A percentile compares a stretch with the other conserved stretches of the same genome.
Conservation (phyloP, 352 stramenopile species). For the Pythium aristosporum region DNA sequence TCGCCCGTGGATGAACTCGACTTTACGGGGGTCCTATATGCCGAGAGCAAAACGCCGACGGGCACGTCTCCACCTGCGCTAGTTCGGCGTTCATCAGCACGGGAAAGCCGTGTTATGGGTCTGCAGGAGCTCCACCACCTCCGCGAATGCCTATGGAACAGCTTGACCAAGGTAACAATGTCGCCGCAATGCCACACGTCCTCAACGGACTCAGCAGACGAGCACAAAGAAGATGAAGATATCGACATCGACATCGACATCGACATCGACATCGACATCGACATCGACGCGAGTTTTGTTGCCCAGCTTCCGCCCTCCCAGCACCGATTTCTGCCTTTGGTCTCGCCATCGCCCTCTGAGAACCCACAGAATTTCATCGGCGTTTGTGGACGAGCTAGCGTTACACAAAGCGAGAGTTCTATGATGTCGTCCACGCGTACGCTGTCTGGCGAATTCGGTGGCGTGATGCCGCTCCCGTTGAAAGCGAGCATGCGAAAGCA, state of each 20-base stretch:
- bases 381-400: not conserved
- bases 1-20: slow-evolving; percentile 4
- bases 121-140: slow-evolving; percentile 18
- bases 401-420: slow-evolving; percentile 10
- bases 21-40: slow-evolving; percentile 7
- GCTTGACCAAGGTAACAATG: not conserved
- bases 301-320: slow-evolving; percentile 9
- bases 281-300: slow-evolving; percentile 17
- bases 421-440: slow-evolving; percentile 20
- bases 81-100: not conserved
- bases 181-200: not conserved
- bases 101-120: slow-evolving; percentile 9
- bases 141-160: slow-evolving; percentile 19
- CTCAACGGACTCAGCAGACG: not conserved
- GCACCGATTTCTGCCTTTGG: not conserved
- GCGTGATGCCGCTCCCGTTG: slow-evolving; percentile 10
- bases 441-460: slow-evolving; percentile 7
- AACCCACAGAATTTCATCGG: slow-evolving; percentile 11
- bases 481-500: not conserved
- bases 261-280: too few species aligned
- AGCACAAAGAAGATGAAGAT: slow-evolving; percentile 5
- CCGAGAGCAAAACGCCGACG: slow-evolving; percentile 9
- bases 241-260: too few species aligned
- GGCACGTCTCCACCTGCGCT: not conserved
- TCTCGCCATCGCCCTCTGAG: not conserved